Conservation (phyloP, 208 protist genomes). For the Leishmania guyanensis region DNA sequence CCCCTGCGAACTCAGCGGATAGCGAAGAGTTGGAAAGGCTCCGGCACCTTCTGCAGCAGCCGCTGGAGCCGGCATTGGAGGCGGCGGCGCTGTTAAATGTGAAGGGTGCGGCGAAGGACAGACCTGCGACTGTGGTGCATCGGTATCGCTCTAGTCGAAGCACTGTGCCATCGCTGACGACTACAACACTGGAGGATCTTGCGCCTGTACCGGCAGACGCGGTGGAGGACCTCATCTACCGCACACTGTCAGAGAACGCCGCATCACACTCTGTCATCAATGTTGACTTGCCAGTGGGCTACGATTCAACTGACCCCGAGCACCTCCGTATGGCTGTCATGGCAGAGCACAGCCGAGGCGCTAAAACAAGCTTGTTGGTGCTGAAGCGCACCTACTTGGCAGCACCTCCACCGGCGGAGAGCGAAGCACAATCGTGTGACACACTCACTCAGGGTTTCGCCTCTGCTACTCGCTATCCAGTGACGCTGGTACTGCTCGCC, state of each 20-base stretch:
- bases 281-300: constrained; percentile 53
- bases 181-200: background rate
- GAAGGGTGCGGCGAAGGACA: background rate
- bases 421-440: constrained; percentile 23
- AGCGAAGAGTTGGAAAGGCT: background rate
- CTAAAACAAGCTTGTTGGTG: constrained; percentile 25
- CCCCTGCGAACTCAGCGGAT: background rate
- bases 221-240: background rate
- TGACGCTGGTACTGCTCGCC: constrained; percentile 59
- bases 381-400: constrained; percentile 19
- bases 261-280: background rate
- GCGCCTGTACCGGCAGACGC: background rate
- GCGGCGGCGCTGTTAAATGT: background rate
- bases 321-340: constrained; percentile 67
- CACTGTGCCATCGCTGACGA: background rate
- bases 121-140: background rate
- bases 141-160: background rate
- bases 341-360: constrained; percentile 15
- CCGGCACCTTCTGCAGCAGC: constrained; percentile 1
- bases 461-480: constrained; percentile 29
- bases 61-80: background rate
- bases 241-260: background rate
- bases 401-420: constrained; percentile 1
- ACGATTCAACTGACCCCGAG: constrained; percentile 46
- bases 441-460: constrained; percentile 17